Conservation (phyloP, 2,329 filamentous ascomycete genomes). For the Teratosphaeria destructans region DNA sequence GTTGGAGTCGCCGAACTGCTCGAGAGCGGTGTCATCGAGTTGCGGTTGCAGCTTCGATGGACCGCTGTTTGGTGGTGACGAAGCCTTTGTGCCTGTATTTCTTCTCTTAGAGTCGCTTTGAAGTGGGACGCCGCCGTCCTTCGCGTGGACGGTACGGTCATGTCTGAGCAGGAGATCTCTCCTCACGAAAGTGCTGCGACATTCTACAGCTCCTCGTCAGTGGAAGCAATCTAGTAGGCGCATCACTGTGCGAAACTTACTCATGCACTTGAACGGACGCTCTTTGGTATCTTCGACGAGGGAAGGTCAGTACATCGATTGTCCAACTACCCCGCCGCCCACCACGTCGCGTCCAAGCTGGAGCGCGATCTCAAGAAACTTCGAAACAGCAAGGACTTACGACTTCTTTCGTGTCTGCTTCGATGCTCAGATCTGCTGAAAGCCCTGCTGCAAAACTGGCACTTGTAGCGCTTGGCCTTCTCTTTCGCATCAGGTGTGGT, state of each 20-base stretch:
- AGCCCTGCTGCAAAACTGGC: conserved; percentile 94
- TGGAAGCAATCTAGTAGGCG: background rate
- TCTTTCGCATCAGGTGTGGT: conserved; percentile 10
- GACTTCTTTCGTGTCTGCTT: conserved; percentile 91
- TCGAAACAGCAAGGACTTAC: conserved; percentile 52
- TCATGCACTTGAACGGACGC: conserved; percentile 95
- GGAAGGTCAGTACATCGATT: background rate
- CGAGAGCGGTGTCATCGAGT: conserved; percentile 74
- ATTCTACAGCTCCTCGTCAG: conserved; percentile 40
- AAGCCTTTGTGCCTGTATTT: conserved; percentile 25
- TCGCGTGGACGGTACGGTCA: conserved; percentile 95
- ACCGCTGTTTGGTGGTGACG: conserved; percentile 45
- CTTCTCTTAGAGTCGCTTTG: conserved; percentile 91
- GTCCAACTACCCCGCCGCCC: background rate
- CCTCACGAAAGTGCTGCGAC: conserved; percentile 94
- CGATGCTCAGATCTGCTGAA: conserved; percentile 97
- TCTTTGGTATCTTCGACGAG: conserved; percentile 77
- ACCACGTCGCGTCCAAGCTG: background rate
- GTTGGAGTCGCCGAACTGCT: conserved; percentile 84
- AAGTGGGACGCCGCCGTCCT: conserved; percentile 87
- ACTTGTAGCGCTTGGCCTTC: conserved; percentile 94
- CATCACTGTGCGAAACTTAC: background rate
- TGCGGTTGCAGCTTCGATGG: conserved; percentile 58
- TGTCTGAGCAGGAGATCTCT: conserved; percentile 92
- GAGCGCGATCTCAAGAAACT: conserved; percentile 1